These are phyloP conservation scores for Jasminum sambac DNA, from an alignment of 257 asterid genomes.

Conservation along the genomic window DNA sequence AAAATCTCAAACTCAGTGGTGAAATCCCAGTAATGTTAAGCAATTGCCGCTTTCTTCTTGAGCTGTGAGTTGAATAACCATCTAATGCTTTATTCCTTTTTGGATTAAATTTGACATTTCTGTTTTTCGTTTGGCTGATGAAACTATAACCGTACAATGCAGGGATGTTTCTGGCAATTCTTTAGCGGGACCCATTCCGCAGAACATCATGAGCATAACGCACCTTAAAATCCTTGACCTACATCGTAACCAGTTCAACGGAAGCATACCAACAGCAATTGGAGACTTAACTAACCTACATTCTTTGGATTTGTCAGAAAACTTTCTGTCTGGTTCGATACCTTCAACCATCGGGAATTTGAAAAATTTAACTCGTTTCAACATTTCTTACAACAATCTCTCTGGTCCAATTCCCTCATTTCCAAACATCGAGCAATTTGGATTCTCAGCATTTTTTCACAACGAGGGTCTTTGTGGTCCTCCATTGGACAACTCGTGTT, in stretches of 20 bases:
- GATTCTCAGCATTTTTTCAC: constrained; percentile 64
- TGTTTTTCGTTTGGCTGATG: constrained; percentile 18
- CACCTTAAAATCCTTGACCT: constrained; percentile 70
- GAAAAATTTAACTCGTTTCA: constrained; percentile 58
- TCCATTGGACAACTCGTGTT: constrained; percentile 58
- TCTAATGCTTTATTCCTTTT: not conserved
- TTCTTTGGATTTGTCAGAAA: constrained; percentile 67
- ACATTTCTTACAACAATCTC: constrained; percentile 76
- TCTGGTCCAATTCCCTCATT: constrained; percentile 71
- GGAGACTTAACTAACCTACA: constrained; percentile 67
- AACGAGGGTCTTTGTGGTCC: constrained; percentile 80
- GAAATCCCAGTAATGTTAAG: constrained; percentile 67
- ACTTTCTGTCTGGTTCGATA: constrained; percentile 56
- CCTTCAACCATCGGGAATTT: constrained; percentile 60
- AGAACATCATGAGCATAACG: constrained; percentile 59
- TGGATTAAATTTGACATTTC: constrained; percentile 6
- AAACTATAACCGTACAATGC: constrained; percentile 30
- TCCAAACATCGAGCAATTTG: constrained; percentile 57
- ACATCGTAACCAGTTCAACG: constrained; percentile 61
- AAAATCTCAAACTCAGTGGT: constrained; percentile 58
- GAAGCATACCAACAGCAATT: constrained; percentile 60
- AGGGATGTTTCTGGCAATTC: constrained; percentile 76
- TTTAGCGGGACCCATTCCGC: constrained; percentile 62
- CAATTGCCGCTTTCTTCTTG: constrained; percentile 80
- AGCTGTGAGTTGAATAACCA: constrained; percentile 62